phyloP scores from a whole-genome alignment of 2,329 filamentous ascomycete genomes.

The Fusarium dlaminii region DNA sequence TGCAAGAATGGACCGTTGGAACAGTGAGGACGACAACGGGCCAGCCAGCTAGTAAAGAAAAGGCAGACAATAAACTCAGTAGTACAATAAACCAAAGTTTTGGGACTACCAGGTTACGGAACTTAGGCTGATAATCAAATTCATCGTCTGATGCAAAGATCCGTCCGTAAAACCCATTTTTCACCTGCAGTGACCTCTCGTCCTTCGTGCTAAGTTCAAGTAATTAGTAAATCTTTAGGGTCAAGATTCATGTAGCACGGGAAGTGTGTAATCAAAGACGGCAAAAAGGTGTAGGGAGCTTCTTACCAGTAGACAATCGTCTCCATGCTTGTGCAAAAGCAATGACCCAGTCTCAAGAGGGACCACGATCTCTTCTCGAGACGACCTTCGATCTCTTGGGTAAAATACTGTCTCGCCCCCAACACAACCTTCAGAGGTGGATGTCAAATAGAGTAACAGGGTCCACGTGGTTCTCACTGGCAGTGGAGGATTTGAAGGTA shows the following conservation, averaged over 20 bases:
- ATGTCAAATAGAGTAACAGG: slow-evolving; percentile 85
- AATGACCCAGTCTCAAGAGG: slow-evolving; percentile 85
- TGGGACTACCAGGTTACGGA: background rate
- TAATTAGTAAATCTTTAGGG: background rate
- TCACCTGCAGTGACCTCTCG: slow-evolving; percentile 80
- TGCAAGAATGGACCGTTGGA: background rate
- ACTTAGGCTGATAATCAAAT: background rate
- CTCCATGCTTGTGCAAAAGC: slow-evolving; percentile 86
- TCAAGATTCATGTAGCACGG: background rate
- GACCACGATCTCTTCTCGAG: slow-evolving; percentile 74
- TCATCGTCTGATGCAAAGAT: slow-evolving; percentile 73
- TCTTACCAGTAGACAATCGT: slow-evolving; percentile 82
- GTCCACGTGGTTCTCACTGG: slow-evolving; percentile 82
- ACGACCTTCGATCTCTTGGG: slow-evolving; percentile 68
- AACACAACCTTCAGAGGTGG: slow-evolving; percentile 74
- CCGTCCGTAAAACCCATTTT: slow-evolving; percentile 91
- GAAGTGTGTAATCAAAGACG: no score
- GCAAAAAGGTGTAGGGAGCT: background rate
- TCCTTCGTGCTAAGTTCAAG: slow-evolving; percentile 74
- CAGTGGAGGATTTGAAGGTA: slow-evolving; percentile 52
- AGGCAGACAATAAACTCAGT: background rate
- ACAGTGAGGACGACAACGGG: background rate
- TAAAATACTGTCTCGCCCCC: slow-evolving; percentile 96
- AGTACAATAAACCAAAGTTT: background rate
- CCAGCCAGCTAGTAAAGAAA: background rate